A percentile compares a stretch with the other conserved stretches of the same genome.
Evolutionary conservation across 169 alveolate genomes (phyloP).

Genomic region (Plasmodium gaboni): DNA sequence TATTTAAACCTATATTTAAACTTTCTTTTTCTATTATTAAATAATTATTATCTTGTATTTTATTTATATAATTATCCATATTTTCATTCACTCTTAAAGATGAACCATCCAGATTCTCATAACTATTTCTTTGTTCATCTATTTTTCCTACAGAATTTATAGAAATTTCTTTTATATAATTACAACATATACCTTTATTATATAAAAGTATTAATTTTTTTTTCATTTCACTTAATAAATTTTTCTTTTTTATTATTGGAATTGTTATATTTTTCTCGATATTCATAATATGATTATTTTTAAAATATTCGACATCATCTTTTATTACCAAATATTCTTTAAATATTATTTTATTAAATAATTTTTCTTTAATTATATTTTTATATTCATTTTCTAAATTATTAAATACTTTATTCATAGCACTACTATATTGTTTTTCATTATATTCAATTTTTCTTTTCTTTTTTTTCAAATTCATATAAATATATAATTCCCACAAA

Average conservation of each 20-base stretch:
- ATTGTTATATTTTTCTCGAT: conserved; percentile 30
- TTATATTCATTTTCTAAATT: conserved; percentile 34
- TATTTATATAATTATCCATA: neutral
- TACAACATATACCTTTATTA: conserved; percentile 59
- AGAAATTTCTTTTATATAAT: conserved; percentile 32
- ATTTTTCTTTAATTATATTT: conserved; percentile 38
- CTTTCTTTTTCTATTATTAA: conserved; percentile 56
- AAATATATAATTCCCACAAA: conserved; percentile 64
- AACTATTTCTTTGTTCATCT: neutral
- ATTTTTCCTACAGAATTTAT: neutral
- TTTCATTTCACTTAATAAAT: conserved; percentile 13
- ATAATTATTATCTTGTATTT: conserved; percentile 6
- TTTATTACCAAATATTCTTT: conserved; percentile 37
- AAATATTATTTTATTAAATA: conserved; percentile 35
- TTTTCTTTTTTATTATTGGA: conserved; percentile 34
- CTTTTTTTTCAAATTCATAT: conserved; percentile 67
- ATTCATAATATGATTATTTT: conserved; percentile 40
- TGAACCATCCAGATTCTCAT: neutral
- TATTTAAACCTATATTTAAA: conserved; percentile 22
- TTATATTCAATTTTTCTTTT: conserved; percentile 60
- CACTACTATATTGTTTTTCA: conserved; percentile 37
- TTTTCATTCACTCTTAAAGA: neutral
- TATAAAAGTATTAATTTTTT: conserved; percentile 29
- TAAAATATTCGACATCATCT: conserved; percentile 18
- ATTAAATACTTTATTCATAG: conserved; percentile 36